A percentile compares a stretch with the other conserved stretches of the same genome.
Evolutionary conservation across 1,284 basidiomycete genomes (phyloP).

Genomic region (Ceratobasidium sp.): DNA sequence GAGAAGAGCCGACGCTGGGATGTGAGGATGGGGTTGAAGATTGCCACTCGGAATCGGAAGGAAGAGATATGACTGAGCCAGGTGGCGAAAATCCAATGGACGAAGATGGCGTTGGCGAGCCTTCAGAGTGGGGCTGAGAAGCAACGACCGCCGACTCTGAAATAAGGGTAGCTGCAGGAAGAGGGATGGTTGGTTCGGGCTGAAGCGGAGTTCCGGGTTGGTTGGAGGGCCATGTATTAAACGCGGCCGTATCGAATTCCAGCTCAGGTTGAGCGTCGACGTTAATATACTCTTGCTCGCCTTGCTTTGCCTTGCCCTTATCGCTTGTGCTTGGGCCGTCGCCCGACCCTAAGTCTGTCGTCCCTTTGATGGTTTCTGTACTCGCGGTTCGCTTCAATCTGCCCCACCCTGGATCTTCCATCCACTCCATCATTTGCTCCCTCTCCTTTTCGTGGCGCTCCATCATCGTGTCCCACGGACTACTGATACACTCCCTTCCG

Average conservation of each 20-base stretch:
- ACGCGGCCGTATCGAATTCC: no score
- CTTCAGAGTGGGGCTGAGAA: not conserved
- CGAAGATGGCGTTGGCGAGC: slow-evolving; percentile 2
- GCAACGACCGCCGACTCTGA: not conserved
- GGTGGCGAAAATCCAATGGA: slow-evolving; percentile 15
- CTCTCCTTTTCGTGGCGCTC: slow-evolving; percentile 49
- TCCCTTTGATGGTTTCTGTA: slow-evolving; percentile 35
- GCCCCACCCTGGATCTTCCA: slow-evolving; percentile 36
- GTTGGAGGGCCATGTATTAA: not conserved
- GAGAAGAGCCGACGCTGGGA: not conserved
- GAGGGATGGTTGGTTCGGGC: not conserved
- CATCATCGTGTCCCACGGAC: slow-evolving; percentile 51
- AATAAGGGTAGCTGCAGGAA: not conserved
- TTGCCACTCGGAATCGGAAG: slow-evolving; percentile 21
- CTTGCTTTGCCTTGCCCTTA: no score
- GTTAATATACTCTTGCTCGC: no score
- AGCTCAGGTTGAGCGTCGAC: no score
- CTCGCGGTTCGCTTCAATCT: slow-evolving; percentile 37
- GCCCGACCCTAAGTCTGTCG: not conserved
- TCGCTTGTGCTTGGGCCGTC: not conserved
- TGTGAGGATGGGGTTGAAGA: not conserved
- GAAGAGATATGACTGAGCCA: slow-evolving; percentile 20
- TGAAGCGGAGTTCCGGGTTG: not conserved
- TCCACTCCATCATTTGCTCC: slow-evolving; percentile 48
- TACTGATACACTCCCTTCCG: slow-evolving; percentile 12